Base-by-base conservation (phyloP, 2,329 filamentous ascomycete genomes). In the Alternaria consortialis region DNA sequence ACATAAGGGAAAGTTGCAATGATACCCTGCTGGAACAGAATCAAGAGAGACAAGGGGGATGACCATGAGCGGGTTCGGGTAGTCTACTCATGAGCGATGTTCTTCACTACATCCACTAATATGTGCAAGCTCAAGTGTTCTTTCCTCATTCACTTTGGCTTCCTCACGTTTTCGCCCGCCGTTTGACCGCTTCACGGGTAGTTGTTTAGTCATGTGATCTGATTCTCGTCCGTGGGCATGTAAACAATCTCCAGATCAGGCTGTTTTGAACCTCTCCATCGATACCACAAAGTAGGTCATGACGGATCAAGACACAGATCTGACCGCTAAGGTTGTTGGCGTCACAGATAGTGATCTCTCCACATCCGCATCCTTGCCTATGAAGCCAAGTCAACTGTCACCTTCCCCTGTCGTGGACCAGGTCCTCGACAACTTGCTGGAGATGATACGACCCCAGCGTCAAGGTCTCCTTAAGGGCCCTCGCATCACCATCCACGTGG, bases 391-490 rank as follows among this genome's bases (percentile, higher is more conserved):
- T n/a, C 36, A 15, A 9, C 4, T 20, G 8, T 9, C 4, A 7
- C 9, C 56, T 36, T 29, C 56, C 20, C 27, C 31, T 20, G 12
- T 37, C 12, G 27, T 61, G 7, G 20, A 63, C 7, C 61, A 64
- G 34, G 6, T n/a, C 51, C 4, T 40, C 20, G 56, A 66, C 25
- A 53, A 64, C 20, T 39, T 64, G 29, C 32, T 60, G 2, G 29
- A 39, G 1, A 64, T 64, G 58, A 66, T 60, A 20, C 58, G 61
- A 4, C 56, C 46, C 15, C 39, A 64, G 25, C 63, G 65, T 8
- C 50, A 48, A 20, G 34, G 17, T 23, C 48, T 63, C 13, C 53
- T 68, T 15, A 40, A 34, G 4, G 64, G 63, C 6, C 56, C 64
- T 12, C 23, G 23, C 8, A 50, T 69, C 11, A 58, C 48, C n/a